Base-by-base conservation (phyloP, 768 basidiomycete genomes). In the Collybia sp. region DNA sequence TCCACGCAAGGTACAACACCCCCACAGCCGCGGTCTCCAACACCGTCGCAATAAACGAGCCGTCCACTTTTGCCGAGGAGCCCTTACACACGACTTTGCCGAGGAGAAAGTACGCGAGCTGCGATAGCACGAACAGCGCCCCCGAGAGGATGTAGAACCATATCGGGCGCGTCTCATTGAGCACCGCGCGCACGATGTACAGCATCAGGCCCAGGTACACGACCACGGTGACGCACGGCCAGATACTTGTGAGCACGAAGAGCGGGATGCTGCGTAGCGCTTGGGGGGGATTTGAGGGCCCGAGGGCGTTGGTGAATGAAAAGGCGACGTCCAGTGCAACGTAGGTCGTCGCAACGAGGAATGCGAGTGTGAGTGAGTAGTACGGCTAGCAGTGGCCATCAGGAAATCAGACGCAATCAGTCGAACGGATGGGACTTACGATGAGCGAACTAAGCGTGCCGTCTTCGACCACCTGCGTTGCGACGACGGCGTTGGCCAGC, bases 401-500 rank as follows among this genome's bases (percentile, higher is more conserved):
- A 25, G 13, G 6, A 17, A 33, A n/a, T 30, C 9, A 46, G 3
- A 30, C 15, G 40, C 33, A 45, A 35, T 30, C 38, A 16, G 38
- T 34, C 8, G 31, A n/a, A 15, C 8, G n/a, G n/a, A n/a, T 8
- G 25, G 31, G 40, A 77, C 77, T 54, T 44, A 88, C 86, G 44
- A 86, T 66, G 40, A 88, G 50, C 48, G 83, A 79, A 53, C 78
- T 78, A 30, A 83, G 67, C 0, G 89, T 89, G 5, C 93, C 95
- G 57, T 90, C 95, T 61, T 97, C 95, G 45, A 97, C 88, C 41
- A 93, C 60, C 65, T 98, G 95, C n/a, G 85, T 88, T 31, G 85
- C 82, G 16, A 93, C 76, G 48, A 91, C 65, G 8, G 75, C 87
- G 63, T 88, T 91, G 30, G 75, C 88, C 43, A 90, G 68, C 52